phyloP scores from a whole-genome alignment of 331 rosid genomes.

The Malus hybrid region DNA sequence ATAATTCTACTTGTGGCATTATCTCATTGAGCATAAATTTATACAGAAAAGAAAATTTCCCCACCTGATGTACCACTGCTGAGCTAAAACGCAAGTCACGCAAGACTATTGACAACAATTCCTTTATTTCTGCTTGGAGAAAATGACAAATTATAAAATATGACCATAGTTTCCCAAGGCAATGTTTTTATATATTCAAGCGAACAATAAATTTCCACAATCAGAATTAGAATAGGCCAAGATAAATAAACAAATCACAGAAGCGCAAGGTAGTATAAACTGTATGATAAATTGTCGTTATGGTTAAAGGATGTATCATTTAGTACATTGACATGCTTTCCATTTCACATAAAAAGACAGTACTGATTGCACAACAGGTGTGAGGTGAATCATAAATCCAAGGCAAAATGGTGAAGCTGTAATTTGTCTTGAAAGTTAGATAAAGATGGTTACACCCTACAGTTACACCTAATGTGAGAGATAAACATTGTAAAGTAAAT shows the following conservation, averaged over 20 bases:
- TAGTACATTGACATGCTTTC: background rate
- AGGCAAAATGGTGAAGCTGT: background rate
- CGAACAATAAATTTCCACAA: slow-evolving; percentile 10
- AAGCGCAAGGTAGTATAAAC: background rate
- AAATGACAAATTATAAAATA: slow-evolving; percentile 15
- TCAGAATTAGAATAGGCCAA: slow-evolving; percentile 2
- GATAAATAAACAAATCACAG: background rate
- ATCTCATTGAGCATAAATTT: background rate
- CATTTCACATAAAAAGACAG: background rate
- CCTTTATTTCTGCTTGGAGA: slow-evolving; percentile 71
- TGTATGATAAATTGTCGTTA: background rate
- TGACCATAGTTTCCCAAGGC: slow-evolving; percentile 10
- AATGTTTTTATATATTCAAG: background rate
- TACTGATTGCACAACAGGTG: background rate
- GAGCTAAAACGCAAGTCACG: slow-evolving; percentile 71
- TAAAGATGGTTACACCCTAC: too few species aligned
- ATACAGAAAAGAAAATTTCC: slow-evolving; percentile 5
- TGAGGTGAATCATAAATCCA: background rate
- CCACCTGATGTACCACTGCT: slow-evolving; percentile 96
- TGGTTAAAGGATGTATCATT: background rate
- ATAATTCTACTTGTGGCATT: background rate
- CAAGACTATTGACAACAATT: slow-evolving; percentile 61
- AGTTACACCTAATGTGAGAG: too few species aligned
- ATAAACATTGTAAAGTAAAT: too few species aligned
- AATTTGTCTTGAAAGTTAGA: background rate